Base-by-base conservation (phyloP, 495 filamentous ascomycete species). In the Mycothermus thermophilus region DNA sequence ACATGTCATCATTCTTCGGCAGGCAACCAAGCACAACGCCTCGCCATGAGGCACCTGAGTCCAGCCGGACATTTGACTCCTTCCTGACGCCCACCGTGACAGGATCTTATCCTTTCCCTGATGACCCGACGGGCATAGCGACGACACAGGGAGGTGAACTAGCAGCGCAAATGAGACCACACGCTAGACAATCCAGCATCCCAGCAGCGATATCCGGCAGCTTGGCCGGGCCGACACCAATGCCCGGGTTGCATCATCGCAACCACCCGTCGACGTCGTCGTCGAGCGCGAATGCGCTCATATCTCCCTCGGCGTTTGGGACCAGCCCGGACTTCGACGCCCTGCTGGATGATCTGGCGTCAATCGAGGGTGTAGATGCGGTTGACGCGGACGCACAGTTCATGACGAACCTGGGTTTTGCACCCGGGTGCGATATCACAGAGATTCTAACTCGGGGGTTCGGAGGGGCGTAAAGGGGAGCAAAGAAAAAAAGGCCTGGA, bases 341-440 rank as follows among this genome's bases (percentile, higher is more conserved):
- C 3, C 69, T 77, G 22, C 66, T 77, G 44, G 69, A 75, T 44
- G 73, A 79, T 27, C 58, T 79, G 3, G 69, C 69, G n/a, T 67
- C 71, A 31, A 62, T 75, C 8, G 75, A 79, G 41, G 69, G 67
- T 15, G 69, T 65, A 6, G 71, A 75, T 41, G 66, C 66, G 59
- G 59, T 66, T 1, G 66, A 54, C 15, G 41, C 46, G 8, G 48
- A 57, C 23, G 27, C 52, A 4, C 46, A 56, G 35, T 50, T 58
- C 25, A 58, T 78, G 41, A 64, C 65, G 40, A 75, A 78, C 38
- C 69, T 78, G 19, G 74, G 74, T 1, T 75, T 76, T 47, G 56
- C 70, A 5, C 55, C 55, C 1, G 54, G 47, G 0, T 53, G 51
- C 12, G 48, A 57, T 23, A 36, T 55, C 5, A 30, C 40, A 3